Percentiles rank a stretch among this genome's conserved stretches.
Evolutionary conservation across 495 filamentous ascomycete genomes (phyloP).

Genomic region (Pseudotulostoma volvatum): DNA sequence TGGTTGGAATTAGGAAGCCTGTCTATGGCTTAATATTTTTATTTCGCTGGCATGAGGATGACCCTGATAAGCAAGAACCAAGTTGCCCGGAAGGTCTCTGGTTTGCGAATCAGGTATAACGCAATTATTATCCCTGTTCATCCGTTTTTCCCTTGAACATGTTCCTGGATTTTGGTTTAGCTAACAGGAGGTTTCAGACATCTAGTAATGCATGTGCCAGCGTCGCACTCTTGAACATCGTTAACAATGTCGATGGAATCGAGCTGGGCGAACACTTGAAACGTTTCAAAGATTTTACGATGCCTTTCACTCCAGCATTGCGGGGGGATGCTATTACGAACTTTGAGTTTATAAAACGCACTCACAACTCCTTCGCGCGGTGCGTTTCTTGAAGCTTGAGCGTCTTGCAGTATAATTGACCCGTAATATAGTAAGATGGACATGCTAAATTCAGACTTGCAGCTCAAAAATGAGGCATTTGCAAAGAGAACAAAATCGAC

Average conservation of each 20-base stretch:
- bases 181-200: constrained; percentile 32
- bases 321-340: constrained; percentile 58
- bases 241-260: constrained; percentile 61
- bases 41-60: constrained; percentile 51
- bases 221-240: constrained; percentile 74
- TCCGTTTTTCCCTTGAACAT: background rate
- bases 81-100: constrained; percentile 57
- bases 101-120: constrained; percentile 86
- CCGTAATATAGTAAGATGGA: constrained; percentile 46
- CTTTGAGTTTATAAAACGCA: constrained; percentile 58
- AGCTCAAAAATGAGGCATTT: constrained; percentile 42
- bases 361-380: constrained; percentile 81
- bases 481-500: constrained; percentile 23
- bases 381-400: too few relatives aligned
- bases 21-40: constrained; percentile 74
- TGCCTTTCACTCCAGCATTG: constrained; percentile 47
- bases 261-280: constrained; percentile 49
- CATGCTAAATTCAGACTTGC: constrained; percentile 57
- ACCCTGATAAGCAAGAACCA: constrained; percentile 37
- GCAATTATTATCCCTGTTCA: too few relatives aligned
- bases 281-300: constrained; percentile 56
- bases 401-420: constrained; percentile 1
- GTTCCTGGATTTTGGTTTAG: background rate
- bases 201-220: constrained; percentile 74
- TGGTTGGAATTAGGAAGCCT: constrained; percentile 36